Evolutionary conservation across 192 early-diverging fungal genomes (phyloP).

Genomic region (Geosiphon pyriformis): DNA sequence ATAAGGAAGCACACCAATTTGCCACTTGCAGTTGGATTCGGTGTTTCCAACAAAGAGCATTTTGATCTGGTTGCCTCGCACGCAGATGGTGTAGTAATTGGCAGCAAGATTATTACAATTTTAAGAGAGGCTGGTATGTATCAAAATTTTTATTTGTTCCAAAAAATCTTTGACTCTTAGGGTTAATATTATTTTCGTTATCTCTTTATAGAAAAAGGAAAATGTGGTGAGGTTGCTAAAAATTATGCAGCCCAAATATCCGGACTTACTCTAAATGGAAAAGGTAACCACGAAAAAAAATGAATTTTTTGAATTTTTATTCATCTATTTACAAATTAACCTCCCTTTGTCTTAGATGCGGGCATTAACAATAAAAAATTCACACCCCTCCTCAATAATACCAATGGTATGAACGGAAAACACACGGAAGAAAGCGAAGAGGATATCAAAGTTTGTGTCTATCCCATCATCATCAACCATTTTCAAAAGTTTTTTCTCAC

Average conservation of each 20-base stretch:
- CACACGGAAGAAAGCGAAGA: too few species aligned
- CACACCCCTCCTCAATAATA: too few species aligned
- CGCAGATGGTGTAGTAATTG: conserved; percentile 95
- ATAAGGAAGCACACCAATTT: conserved; percentile 75
- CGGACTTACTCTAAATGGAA: conserved; percentile 18
- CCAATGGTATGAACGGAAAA: too few species aligned
- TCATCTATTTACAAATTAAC: conserved; percentile 6
- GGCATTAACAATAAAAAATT: too few species aligned
- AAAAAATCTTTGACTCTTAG: too few species aligned
- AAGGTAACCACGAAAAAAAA: not conserved
- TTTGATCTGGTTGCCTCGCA: conserved; percentile 78
- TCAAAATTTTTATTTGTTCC: too few species aligned
- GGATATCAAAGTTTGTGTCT: too few species aligned
- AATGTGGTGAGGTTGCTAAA: conserved; percentile 40
- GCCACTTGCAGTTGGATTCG: conserved; percentile 96
- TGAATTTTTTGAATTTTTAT: not conserved
- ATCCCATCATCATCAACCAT: too few species aligned
- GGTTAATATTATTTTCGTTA: too few species aligned
- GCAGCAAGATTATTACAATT: conserved; percentile 82
- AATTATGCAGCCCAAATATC: conserved; percentile 44
- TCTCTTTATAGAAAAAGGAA: conserved; percentile 16
- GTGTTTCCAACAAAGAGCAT: conserved; percentile 86
- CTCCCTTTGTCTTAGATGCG: too few species aligned
- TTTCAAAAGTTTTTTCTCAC: too few species aligned
- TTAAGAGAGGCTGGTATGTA: conserved; percentile 56